Conservation (phyloP, 1,139 yeast species). For the Hyphopichia pseudoburtonii region DNA sequence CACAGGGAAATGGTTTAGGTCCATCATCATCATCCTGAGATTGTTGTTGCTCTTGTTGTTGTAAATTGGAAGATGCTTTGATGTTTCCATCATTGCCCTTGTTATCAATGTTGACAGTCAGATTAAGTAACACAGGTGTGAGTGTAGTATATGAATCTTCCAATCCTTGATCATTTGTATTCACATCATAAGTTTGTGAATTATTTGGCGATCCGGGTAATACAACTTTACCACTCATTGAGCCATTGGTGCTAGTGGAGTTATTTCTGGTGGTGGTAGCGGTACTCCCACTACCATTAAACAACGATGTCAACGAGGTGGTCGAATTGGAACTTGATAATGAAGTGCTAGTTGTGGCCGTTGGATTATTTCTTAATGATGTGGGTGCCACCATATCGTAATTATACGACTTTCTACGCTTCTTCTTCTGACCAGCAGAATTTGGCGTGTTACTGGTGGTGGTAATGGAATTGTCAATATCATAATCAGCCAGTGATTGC, state of each 20-base stretch:
- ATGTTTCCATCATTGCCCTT: background rate
- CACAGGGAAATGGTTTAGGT: conserved; percentile 45
- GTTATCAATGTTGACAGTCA: no score
- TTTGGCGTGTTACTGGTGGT: background rate
- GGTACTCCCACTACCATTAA: no score
- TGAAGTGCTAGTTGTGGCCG: background rate
- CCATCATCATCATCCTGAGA: conserved; percentile 17
- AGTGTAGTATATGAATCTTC: background rate
- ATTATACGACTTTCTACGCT: conserved; percentile 15
- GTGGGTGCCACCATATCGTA: conserved; percentile 2
- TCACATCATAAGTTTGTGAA: background rate
- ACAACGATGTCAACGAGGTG: background rate
- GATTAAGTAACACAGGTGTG: background rate
- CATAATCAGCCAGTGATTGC: conserved; percentile 1
- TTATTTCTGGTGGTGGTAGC: no score
- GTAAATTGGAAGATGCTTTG: background rate
- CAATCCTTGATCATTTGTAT: background rate
- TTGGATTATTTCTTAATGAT: background rate
- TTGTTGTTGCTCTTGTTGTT: background rate
- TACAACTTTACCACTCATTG: background rate
- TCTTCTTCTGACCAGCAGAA: conserved; percentile 12
- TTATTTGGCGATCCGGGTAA: conserved; percentile 4
- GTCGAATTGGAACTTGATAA: background rate
- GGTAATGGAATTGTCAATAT: conserved; percentile 1
- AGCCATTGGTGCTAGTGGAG: background rate